A percentile compares a stretch with the other conserved stretches of the same genome.
phyloP scores from a whole-genome alignment of 257 asterid genomes.

The Solanum medicagineum region DNA sequence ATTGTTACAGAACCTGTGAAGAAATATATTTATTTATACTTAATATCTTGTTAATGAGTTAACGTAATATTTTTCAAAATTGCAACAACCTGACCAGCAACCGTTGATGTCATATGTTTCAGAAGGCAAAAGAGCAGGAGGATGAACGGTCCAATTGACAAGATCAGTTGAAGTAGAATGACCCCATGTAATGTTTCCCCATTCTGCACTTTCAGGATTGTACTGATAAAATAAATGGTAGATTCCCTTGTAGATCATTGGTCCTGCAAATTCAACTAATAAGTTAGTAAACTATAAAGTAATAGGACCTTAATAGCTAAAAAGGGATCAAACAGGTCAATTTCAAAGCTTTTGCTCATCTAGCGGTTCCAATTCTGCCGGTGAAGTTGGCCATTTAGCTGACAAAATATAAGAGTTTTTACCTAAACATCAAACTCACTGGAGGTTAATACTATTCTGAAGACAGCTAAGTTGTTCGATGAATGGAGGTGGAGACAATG shows the following conservation, averaged over 20 bases:
- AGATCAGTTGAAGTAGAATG: constrained; percentile 25
- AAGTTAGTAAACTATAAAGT: background rate
- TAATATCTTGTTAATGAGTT: no score
- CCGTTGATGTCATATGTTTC: constrained; percentile 21
- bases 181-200: constrained; percentile 33
- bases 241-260: constrained; percentile 19
- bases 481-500: no score
- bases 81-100: background rate
- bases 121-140: constrained; percentile 27
- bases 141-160: constrained; percentile 42
- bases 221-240: background rate
- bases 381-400: no score
- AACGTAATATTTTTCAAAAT: no score
- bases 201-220: constrained; percentile 28
- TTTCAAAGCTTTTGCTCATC: background rate
- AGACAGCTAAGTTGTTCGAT: no score
- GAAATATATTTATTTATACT: no score
- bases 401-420: no score
- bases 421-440: no score
- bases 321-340: background rate
- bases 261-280: constrained; percentile 12
- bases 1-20: constrained; percentile 29
- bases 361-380: background rate
- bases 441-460: no score
- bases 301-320: background rate